Percentiles rank a stretch among this genome's conserved stretches.
These are phyloP conservation scores for Gossypium thurberi DNA, from an alignment of 345 rosid species.

Conservation along the genomic window DNA sequence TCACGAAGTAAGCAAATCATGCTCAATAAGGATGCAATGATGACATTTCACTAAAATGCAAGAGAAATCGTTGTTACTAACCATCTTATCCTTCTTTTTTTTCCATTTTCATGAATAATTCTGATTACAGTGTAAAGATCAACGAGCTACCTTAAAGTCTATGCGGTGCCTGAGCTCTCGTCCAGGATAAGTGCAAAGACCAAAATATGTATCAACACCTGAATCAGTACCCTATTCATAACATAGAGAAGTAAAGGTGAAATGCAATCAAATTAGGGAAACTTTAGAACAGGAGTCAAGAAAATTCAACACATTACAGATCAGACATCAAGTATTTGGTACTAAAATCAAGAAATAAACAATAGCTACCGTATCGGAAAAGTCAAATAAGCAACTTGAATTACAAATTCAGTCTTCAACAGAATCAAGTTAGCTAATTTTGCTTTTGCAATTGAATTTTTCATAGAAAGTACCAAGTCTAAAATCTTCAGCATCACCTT, in stretches of 20 bases:
- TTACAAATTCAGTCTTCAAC: neutral
- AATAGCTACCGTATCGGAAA: neutral
- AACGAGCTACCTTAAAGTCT: constrained; percentile 66
- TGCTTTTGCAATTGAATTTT: neutral
- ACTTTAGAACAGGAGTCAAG: neutral
- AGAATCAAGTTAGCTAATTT: neutral
- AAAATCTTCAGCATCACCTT: neutral
- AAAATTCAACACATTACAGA: neutral
- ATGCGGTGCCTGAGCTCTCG: constrained; percentile 71
- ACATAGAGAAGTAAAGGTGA: neutral
- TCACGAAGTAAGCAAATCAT: neutral
- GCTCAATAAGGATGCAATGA: neutral
- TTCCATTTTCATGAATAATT: neutral
- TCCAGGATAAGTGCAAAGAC: constrained; percentile 86
- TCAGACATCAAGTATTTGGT: neutral
- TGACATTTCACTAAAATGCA: neutral
- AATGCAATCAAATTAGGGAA: neutral
- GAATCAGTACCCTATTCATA: constrained; percentile 65
- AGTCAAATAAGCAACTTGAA: neutral
- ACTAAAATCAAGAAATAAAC: neutral
- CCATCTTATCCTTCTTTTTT: neutral
- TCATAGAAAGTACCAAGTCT: neutral
- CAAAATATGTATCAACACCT: constrained; percentile 93
- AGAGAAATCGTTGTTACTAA: neutral
- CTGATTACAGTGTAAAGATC: neutral